Base-by-base conservation (phyloP, 345 rosid genomes). In the Eucalyptus tenuipes region DNA sequence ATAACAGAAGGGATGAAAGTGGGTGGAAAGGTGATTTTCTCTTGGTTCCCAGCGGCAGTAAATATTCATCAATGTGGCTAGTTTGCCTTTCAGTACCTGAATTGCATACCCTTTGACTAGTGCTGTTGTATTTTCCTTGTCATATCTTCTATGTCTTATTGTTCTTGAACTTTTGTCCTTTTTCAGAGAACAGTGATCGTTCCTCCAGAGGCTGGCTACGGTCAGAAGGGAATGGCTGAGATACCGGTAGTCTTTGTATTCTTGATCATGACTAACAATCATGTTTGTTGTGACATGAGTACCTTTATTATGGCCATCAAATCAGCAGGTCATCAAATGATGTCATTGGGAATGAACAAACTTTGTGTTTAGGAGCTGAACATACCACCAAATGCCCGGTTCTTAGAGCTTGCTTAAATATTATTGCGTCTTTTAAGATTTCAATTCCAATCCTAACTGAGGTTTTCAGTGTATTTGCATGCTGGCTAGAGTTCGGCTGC, bases 141-240 rank as follows among this genome's bases (percentile, higher is more conserved):
- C 64, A 25, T 59, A 49, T 22, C 14, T 49, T 61, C 44, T 57
- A 42, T 33, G 53, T 6, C 53, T 50, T 50, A 81, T 59, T 57
- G 44, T 82, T 53, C 86, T 81, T 37, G 29, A 48, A 61, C 44
- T 53, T 31, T 86, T 13, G 24, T 88, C 44, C 86, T 24, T 27
- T 87, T 93, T 89, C 93, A 97, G 99, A 95, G 99, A 93, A 94
- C 95, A 15, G 98, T 95, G 40, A 95, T 96, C 85, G 97, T 97
- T 91, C 91, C 99, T 90, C 98, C 99, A 14, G 98, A 95, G 91
- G 93, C 93, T 66, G 98, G 98, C 79, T 97, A 96, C 90, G 97
- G 98, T 55, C 85, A 94, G 87, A 96, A 75, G 91, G 99, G 99
- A 92, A 94, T 96, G 98, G 95, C 95, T 64, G 99, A 97, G 93